A percentile compares a stretch with the other conserved stretches of the same genome.
These are phyloP conservation scores for Amborella trichopoda DNA, from an alignment of 164 flowering plant species.

Conservation along the genomic window DNA sequence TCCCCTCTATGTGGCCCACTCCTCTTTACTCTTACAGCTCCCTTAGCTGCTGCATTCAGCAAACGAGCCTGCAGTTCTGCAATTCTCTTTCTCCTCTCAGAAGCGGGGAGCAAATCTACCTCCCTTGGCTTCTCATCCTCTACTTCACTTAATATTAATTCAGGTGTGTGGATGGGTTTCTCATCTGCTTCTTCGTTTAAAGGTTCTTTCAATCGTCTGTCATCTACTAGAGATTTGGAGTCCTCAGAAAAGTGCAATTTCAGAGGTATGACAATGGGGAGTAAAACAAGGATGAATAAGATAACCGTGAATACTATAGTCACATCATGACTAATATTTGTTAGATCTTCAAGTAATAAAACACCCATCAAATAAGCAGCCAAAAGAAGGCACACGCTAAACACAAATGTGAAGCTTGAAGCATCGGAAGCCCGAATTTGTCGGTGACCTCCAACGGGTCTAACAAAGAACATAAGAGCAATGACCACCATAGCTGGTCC, in stretches of 20 bases:
- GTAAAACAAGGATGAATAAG: conserved; percentile 48
- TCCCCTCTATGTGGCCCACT: conserved; percentile 95
- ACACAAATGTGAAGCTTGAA: conserved; percentile 56
- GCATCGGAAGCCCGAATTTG: conserved; percentile 68
- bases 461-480: conserved; percentile 69
- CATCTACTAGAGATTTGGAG: conserved; percentile 30
- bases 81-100: conserved; percentile 71
- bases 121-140: conserved; percentile 90
- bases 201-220: conserved; percentile 40
- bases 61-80: conserved; percentile 72
- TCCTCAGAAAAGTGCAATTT: conserved; percentile 25
- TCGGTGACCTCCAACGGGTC: conserved; percentile 93
- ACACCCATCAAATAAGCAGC: conserved; percentile 98
- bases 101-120: conserved; percentile 74
- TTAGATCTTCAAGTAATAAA: conserved; percentile 79
- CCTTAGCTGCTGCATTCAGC: conserved; percentile 94
- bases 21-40: conserved; percentile 91
- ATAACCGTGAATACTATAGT: conserved; percentile 43
- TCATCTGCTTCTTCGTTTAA: conserved; percentile 31
- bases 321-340: conserved; percentile 43
- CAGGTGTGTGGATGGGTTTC: conserved; percentile 19
- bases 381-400: conserved; percentile 68
- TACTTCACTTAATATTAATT: conserved; percentile 78
- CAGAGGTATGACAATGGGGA: conserved; percentile 66
- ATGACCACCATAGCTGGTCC: conserved; percentile 82